A percentile compares a stretch with the other conserved stretches of the same genome.
Conservation (phyloP, 306 rosid genomes). For the Pachyrhizus erosus region DNA sequence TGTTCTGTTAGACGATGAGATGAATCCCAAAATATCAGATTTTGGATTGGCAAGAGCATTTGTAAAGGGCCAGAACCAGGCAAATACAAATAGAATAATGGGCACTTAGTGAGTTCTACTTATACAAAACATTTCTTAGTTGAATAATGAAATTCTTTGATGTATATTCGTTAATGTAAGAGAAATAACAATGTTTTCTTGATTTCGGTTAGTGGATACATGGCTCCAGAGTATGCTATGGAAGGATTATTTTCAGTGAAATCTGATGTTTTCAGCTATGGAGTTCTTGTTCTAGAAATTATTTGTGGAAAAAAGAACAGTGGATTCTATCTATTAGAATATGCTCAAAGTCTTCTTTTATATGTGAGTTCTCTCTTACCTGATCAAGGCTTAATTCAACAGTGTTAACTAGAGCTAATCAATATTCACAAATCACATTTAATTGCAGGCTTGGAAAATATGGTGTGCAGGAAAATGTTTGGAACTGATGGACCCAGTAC, state of each 20-base stretch:
- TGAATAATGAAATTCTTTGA: neutral
- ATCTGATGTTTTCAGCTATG: conserved; percentile 20
- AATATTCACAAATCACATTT: neutral
- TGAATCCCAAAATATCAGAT: conserved; percentile 5
- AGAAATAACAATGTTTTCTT: neutral
- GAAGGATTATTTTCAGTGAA: conserved; percentile 1
- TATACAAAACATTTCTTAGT: neutral
- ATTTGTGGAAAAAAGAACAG: conserved; percentile 35
- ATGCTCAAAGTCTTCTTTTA: conserved; percentile 16
- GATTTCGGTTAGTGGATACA: neutral
- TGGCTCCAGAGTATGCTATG: neutral
- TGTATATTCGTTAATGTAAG: neutral
- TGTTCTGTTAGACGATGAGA: neutral
- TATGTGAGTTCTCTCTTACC: conserved; percentile 6
- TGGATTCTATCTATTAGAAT: conserved; percentile 11
- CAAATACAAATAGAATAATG: neutral
- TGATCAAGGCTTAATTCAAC: neutral
- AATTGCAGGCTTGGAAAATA: conserved; percentile 52
- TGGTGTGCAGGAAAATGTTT: conserved; percentile 55
- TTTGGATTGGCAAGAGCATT: neutral
- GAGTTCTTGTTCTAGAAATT: conserved; percentile 44
- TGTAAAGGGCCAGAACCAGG: neutral
- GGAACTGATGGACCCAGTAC: conserved; percentile 51
- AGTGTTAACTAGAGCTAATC: neutral
- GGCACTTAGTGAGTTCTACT: neutral